Conservation (phyloP, 139 green algal species). For the Choricystis sp. region DNA sequence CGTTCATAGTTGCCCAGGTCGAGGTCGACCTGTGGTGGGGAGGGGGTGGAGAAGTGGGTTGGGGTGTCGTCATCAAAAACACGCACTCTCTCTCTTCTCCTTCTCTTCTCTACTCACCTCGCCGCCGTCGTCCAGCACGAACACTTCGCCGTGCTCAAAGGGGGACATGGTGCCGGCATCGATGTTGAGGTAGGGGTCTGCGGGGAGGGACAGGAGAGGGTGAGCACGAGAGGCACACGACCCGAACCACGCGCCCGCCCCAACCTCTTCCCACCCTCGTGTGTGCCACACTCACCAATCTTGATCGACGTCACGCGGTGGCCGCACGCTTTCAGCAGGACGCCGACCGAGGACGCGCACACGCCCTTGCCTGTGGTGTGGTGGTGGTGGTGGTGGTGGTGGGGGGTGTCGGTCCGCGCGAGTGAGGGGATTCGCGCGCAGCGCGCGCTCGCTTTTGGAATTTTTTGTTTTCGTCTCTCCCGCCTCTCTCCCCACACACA, state of each 20-base stretch:
- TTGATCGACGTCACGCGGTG: constrained; percentile 91
- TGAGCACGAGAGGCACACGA: too few relatives aligned
- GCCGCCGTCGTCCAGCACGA: constrained; percentile 95
- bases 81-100: not conserved
- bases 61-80: not conserved
- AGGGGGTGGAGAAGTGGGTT: not conserved
- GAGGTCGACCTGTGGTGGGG: constrained; percentile 59
- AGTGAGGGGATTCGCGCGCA: too few relatives aligned
- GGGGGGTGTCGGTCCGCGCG: too few relatives aligned
- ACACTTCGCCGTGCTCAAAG: constrained; percentile 99
- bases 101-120: constrained; percentile 39
- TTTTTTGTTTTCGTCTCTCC: too few relatives aligned
- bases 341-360: constrained; percentile 84
- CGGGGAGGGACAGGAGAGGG: constrained; percentile 1
- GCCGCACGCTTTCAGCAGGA: constrained; percentile 86
- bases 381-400: too few relatives aligned
- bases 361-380: constrained; percentile 97
- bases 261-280: too few relatives aligned
- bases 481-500: too few relatives aligned
- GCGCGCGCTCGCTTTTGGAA: too few relatives aligned
- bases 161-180: constrained; percentile 99
- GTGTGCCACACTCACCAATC: too few relatives aligned
- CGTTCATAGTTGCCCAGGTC: constrained; percentile 99
- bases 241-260: too few relatives aligned
- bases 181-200: constrained; percentile 98